Evolutionary conservation across 1,284 basidiomycete species (phyloP).

Genomic region (Papiliotrema nemorosa): DNA sequence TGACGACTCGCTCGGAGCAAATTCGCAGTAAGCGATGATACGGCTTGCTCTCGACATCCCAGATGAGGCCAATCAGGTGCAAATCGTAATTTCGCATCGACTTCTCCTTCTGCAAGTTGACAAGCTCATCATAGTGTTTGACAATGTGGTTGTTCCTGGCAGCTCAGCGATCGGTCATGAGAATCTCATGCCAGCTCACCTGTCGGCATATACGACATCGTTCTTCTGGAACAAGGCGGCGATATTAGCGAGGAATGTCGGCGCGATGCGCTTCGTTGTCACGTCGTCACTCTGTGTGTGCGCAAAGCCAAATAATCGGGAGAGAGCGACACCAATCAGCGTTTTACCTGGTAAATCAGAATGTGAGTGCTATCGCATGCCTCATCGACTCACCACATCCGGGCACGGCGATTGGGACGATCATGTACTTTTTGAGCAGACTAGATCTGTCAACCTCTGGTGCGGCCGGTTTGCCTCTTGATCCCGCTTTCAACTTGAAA

Average conservation of each 20-base stretch:
- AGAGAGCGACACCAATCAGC: slow-evolving; percentile 71
- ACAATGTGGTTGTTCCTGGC: slow-evolving; percentile 79
- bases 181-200: slow-evolving; percentile 61
- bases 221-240: slow-evolving; percentile 59
- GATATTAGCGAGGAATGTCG: slow-evolving; percentile 75
- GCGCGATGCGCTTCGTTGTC: slow-evolving; percentile 69
- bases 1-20: slow-evolving; percentile 67
- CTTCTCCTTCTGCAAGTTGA: slow-evolving; percentile 47
- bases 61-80: slow-evolving; percentile 73
- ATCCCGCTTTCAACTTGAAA: slow-evolving; percentile 23
- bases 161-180: neutral
- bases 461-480: slow-evolving; percentile 20
- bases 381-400: slow-evolving; percentile 68
- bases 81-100: slow-evolving; percentile 46
- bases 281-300: slow-evolving; percentile 95
- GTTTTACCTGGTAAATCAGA: slow-evolving; percentile 71
- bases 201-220: slow-evolving; percentile 83
- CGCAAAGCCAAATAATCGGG: slow-evolving; percentile 72
- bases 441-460: slow-evolving; percentile 14
- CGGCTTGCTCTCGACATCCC: slow-evolving; percentile 60
- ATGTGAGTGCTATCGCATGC: neutral
- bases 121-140: slow-evolving; percentile 69
- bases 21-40: slow-evolving; percentile 62
- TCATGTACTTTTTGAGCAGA: slow-evolving; percentile 67
- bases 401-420: slow-evolving; percentile 86